Evolutionary conservation across 2,329 filamentous ascomycete species (phyloP).

Genomic region (Neonectria magnoliae): DNA sequence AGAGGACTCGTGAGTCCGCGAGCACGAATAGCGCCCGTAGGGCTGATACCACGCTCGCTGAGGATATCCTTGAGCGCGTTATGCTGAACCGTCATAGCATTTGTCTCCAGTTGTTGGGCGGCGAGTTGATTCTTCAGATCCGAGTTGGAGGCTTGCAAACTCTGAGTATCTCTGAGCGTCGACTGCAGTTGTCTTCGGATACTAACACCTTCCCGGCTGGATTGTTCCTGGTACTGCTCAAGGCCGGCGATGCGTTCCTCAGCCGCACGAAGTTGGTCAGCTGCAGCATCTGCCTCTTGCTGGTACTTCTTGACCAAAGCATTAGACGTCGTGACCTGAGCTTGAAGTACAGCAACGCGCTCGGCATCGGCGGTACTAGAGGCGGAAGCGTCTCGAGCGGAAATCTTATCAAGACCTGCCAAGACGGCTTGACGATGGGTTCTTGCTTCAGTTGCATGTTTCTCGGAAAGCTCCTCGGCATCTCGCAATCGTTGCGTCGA

Average conservation of each 20-base stretch:
- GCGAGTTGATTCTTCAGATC: slow-evolving; percentile 86
- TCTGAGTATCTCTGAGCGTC: slow-evolving; percentile 83
- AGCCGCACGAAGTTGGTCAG: slow-evolving; percentile 88
- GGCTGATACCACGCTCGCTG: slow-evolving; percentile 86
- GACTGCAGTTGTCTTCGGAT: slow-evolving; percentile 91
- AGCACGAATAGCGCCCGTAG: slow-evolving; percentile 75
- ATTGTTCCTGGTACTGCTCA: slow-evolving; percentile 97
- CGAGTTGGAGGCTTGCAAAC: slow-evolving; percentile 80
- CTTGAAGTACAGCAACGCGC: slow-evolving; percentile 78
- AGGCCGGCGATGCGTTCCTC: slow-evolving; percentile 97
- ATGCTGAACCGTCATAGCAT: slow-evolving; percentile 91
- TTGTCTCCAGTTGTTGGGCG: slow-evolving; percentile 90
- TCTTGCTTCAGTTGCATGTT: slow-evolving; percentile 85
- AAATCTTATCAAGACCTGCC: slow-evolving; percentile 80
- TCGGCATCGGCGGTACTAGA: slow-evolving; percentile 65
- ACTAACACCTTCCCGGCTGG: slow-evolving; percentile 89
- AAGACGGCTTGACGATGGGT: slow-evolving; percentile 87
- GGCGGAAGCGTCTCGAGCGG: slow-evolving; percentile 61
- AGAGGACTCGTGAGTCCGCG: slow-evolving; percentile 76
- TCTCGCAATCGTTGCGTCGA: slow-evolving; percentile 80
- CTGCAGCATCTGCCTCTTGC: slow-evolving; percentile 83
- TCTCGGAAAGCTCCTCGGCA: slow-evolving; percentile 87
- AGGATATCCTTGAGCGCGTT: slow-evolving; percentile 93
- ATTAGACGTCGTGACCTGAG: slow-evolving; percentile 82
- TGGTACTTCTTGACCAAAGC: slow-evolving; percentile 88